Evolutionary conservation across 257 asterid genomes (phyloP), one percentile per base, ranked within the genome.

Genomic region (Asclepias syriaca): DNA sequence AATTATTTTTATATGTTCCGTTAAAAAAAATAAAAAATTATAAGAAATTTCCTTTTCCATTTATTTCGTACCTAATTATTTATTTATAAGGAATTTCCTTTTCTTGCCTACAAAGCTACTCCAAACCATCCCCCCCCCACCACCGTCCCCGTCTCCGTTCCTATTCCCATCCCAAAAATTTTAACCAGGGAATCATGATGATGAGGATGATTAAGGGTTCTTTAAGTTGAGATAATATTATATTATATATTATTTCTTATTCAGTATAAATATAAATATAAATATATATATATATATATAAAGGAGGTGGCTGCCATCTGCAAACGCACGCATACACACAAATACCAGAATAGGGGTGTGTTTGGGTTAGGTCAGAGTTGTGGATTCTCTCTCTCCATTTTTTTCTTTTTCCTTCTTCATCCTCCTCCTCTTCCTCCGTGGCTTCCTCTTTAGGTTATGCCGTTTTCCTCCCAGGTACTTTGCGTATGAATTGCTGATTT

Each of bases 381-480:
- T 64, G 68, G 68, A 64, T 27, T 70, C 27, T 43, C 48, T 43
- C 48, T 43, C 48, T 43, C 11, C 11, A 5, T 40, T 43, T 43
- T 43, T 40, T 8, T 40, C 9, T 9, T 43, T 43, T 43, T 43
- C 2, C 48, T 4, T 43, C 48, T 43, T 43, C 48, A 8, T 43
- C 48, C 67, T 61, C 32, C 66, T 34, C 51, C 61, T 8, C 14
- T 22, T 71, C 70, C 56, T 49, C 75, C 68, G 78, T 76, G 81
- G 77, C 69, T 74, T 75, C 79, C 51, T 70, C 76, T 70, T 34
- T 56, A 65, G 81, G 75, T 78, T 78, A 81, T 81, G 85, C 83
- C 77, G 79, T 81, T 72, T 78, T 65, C 66, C 65, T 71, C 68
- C 13, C 70, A 64, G 83, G 85, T 81, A 66, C 4, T 18, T 50